Percentiles rank a stretch among this genome's conserved stretches.
Conservation (phyloP, 2,329 filamentous ascomycete species). For the Exserohilum turcica region DNA sequence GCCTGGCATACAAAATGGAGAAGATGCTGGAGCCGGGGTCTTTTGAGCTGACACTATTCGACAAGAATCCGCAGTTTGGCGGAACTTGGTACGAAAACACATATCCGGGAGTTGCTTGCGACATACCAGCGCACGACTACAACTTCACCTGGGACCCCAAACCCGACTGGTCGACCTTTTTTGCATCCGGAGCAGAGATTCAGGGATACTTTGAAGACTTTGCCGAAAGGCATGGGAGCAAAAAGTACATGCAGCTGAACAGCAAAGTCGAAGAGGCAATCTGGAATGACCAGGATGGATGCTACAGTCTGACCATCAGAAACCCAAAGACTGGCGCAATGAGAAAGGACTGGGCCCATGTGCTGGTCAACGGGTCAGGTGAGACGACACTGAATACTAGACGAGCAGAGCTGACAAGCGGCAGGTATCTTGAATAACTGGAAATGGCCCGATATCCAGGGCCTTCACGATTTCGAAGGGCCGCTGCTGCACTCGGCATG, state of each 20-base stretch:
- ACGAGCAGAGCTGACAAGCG: conserved; percentile 47
- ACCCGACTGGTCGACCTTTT: conserved; percentile 59
- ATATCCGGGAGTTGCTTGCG: conserved; percentile 43
- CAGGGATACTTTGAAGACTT: conserved; percentile 56
- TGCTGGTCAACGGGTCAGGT: conserved; percentile 54
- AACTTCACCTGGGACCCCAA: conserved; percentile 67
- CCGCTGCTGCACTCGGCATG: conserved; percentile 52
- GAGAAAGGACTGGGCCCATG: conserved; percentile 45
- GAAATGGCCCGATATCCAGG: conserved; percentile 53
- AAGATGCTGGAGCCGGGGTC: conserved; percentile 37
- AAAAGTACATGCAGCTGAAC: conserved; percentile 54
- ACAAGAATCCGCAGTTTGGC: conserved; percentile 40
- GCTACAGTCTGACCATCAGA: conserved; percentile 48
- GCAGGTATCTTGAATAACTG: conserved; percentile 52
- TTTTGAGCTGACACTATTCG: conserved; percentile 38
- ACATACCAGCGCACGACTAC: conserved; percentile 59
- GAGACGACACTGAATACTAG: conserved; percentile 5
- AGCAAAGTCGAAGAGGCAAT: conserved; percentile 52
- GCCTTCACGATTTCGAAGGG: conserved; percentile 51
- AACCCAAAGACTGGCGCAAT: conserved; percentile 42
- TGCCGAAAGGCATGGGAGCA: conserved; percentile 62
- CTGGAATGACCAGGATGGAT: conserved; percentile 52
- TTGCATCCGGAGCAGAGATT: conserved; percentile 56
- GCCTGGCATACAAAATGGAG: conserved; percentile 44
- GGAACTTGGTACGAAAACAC: conserved; percentile 45